Evolutionary conservation across 371 early-diverging fungal species (phyloP).

Genomic region (Zychaea mexicana): DNA sequence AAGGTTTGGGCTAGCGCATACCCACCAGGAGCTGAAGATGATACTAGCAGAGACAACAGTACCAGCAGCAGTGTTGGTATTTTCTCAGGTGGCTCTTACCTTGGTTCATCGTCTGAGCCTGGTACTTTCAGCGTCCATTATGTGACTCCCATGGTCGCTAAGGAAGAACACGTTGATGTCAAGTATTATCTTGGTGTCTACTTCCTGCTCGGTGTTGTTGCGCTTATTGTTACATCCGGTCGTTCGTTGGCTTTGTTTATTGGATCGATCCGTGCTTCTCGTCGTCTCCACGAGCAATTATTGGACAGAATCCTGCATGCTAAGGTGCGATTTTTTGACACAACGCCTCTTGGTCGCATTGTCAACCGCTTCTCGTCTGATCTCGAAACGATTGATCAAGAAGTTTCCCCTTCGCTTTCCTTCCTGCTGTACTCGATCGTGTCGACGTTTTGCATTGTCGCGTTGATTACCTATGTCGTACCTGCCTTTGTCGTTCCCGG

Average conservation of each 20-base stretch:
- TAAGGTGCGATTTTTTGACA: slow-evolving; percentile 84
- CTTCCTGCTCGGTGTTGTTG: slow-evolving; percentile 50
- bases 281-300: slow-evolving; percentile 59
- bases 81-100: neutral
- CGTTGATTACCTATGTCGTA: slow-evolving; percentile 46
- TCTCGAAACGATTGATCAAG: slow-evolving; percentile 71
- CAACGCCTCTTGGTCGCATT: slow-evolving; percentile 85
- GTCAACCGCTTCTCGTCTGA: slow-evolving; percentile 86
- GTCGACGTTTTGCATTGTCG: slow-evolving; percentile 46
- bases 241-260: slow-evolving; percentile 44
- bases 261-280: slow-evolving; percentile 52
- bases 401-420: slow-evolving; percentile 49
- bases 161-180: slow-evolving; percentile 21
- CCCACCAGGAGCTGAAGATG: slow-evolving; percentile 7
- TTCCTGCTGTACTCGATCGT: slow-evolving; percentile 50
- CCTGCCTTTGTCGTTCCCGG: slow-evolving; percentile 60
- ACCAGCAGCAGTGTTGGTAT: neutral
- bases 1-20: slow-evolving; percentile 58
- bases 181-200: slow-evolving; percentile 60
- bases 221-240: slow-evolving; percentile 36
- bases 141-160: neutral
- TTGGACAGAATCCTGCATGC: slow-evolving; percentile 71
- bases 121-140: slow-evolving; percentile 6
- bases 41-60: neutral
- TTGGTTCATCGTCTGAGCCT: slow-evolving; percentile 2